Conservation (phyloP, 768 basidiomycete genomes). For the Calocera cornea region DNA sequence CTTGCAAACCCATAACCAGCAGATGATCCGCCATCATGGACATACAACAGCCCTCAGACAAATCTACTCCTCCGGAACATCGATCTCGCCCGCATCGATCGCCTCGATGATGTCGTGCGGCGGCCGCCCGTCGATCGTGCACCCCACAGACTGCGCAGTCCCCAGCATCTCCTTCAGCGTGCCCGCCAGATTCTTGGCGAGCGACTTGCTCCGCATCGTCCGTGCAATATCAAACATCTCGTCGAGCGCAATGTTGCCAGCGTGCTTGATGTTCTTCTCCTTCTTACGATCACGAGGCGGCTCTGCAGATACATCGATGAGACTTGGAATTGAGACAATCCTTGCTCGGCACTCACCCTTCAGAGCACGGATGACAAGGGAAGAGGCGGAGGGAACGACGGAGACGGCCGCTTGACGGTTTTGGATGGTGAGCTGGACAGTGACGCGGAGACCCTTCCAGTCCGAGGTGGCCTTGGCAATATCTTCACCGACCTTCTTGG, state of each 20-base stretch:
- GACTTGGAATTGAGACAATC: not conserved
- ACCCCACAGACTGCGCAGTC: conserved; percentile 91
- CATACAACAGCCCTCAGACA: not conserved
- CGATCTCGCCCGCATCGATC: conserved; percentile 71
- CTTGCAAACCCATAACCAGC: not conserved
- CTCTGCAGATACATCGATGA: conserved; percentile 37
- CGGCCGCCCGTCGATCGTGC: conserved; percentile 86
- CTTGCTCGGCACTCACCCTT: conserved; percentile 49
- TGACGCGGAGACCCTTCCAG: conserved; percentile 99
- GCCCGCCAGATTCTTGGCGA: conserved; percentile 81
- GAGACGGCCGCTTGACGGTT: conserved; percentile 97
- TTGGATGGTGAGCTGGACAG: conserved; percentile 97
- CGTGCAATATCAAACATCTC: conserved; percentile 93
- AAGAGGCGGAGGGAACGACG: conserved; percentile 93
- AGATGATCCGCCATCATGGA: not conserved
- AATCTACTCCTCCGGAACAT: conserved; percentile 69
- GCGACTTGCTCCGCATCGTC: conserved; percentile 86
- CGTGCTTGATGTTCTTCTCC: conserved; percentile 99
- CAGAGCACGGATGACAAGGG: conserved; percentile 93
- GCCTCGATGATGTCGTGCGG: conserved; percentile 87
- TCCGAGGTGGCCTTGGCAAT: conserved; percentile 96
- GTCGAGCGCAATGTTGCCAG: conserved; percentile 83
- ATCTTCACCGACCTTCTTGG: conserved; percentile 99
- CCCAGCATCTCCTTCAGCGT: conserved; percentile 96
- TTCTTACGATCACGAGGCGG: conserved; percentile 99